These are phyloP conservation scores for Blastobotrys elegans DNA, from an alignment of 1,139 yeast species.

Conservation along the genomic window DNA sequence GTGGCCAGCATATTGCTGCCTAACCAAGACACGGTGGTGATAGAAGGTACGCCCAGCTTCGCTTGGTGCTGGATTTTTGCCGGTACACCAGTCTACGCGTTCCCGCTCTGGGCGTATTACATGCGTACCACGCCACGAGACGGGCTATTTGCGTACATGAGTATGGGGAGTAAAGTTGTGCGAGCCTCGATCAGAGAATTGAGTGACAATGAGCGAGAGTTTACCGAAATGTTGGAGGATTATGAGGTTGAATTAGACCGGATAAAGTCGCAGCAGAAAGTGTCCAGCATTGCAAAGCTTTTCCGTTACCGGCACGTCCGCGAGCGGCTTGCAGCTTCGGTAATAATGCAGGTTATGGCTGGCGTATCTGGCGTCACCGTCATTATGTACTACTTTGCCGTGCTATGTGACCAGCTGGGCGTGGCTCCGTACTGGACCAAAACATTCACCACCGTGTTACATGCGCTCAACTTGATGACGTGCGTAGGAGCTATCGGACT, in stretches of 20 bases:
- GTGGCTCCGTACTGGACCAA: slow-evolving; percentile 15
- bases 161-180: too few species aligned
- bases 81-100: not conserved
- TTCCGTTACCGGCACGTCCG: not conserved
- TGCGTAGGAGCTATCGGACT: slow-evolving; percentile 42
- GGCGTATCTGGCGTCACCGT: slow-evolving; percentile 68
- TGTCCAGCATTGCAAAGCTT: not conserved
- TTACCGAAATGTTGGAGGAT: not conserved
- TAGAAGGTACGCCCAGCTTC: not conserved
- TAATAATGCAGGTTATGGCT: slow-evolving; percentile 53
- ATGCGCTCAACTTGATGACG: slow-evolving; percentile 28
- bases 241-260: not conserved
- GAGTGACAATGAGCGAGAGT: not conserved
- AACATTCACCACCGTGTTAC: slow-evolving; percentile 24
- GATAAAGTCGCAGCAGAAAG: not conserved
- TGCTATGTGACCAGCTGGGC: slow-evolving; percentile 22
- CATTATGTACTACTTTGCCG: slow-evolving; percentile 37
- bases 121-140: not conserved
- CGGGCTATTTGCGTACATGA: not conserved
- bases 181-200: not conserved
- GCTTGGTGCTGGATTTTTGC: not conserved
- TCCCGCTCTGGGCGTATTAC: not conserved
- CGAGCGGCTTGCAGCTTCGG: slow-evolving; percentile 34
- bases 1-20: not conserved
- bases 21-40: not conserved